These are phyloP conservation scores for Castanopsis chinensis DNA, from an alignment of 306 rosid species.

Conservation along the genomic window DNA sequence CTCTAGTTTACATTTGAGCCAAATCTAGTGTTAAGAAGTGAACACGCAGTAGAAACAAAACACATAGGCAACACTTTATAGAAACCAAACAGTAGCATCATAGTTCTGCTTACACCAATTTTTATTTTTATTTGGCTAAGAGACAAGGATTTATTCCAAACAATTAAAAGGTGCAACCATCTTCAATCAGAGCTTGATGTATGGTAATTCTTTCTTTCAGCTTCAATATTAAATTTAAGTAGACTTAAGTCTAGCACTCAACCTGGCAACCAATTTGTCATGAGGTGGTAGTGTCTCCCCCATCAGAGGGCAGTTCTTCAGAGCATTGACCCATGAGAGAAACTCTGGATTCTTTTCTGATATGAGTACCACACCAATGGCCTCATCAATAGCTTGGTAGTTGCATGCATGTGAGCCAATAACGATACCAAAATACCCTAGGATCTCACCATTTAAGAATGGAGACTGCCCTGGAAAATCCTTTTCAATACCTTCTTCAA, in stretches of 20 bases:
- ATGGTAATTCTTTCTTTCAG: too few species aligned
- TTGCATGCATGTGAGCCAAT: constrained; percentile 30
- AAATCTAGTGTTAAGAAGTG: too few species aligned
- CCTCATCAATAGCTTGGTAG: constrained; percentile 36
- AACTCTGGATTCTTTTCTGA: constrained; percentile 18
- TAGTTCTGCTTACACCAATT: too few species aligned
- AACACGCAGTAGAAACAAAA: too few species aligned
- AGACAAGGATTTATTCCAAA: too few species aligned
- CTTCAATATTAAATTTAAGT: too few species aligned
- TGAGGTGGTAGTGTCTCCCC: constrained; percentile 43
- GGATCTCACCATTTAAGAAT: constrained; percentile 6
- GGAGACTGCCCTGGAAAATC: constrained; percentile 22
- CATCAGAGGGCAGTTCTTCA: constrained; percentile 37
- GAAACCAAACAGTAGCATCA: too few species aligned
- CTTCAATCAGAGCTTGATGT: too few species aligned
- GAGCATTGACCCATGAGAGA: constrained; percentile 36
- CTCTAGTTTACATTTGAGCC: too few species aligned
- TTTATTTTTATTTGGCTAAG: too few species aligned
- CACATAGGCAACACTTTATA: too few species aligned
- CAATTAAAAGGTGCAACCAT: too few species aligned
- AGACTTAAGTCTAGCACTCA: background rate
- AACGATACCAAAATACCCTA: constrained; percentile 38
- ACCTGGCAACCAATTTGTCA: constrained; percentile 29
- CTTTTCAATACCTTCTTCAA: constrained; percentile 41
- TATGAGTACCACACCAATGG: background rate